These are phyloP conservation scores for Tylopilus balloui DNA, from an alignment of 768 basidiomycete species.

Conservation along the genomic window DNA sequence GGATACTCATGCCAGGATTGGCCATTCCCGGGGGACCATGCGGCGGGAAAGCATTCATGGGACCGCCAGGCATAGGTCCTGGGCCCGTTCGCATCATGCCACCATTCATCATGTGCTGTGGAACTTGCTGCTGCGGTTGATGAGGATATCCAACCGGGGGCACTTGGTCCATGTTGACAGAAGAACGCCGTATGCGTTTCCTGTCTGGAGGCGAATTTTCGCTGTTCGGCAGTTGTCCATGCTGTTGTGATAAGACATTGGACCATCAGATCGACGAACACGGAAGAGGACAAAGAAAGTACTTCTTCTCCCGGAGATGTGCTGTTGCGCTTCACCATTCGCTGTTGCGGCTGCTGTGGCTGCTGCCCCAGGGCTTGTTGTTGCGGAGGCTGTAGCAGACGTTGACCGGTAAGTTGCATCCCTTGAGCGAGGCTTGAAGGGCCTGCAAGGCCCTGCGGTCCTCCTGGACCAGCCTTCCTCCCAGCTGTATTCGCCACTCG, in stretches of 20 bases:
- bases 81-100: slow-evolving; percentile 37
- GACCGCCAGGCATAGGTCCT: slow-evolving; percentile 31
- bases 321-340: slow-evolving; percentile 48
- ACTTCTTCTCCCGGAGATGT: slow-evolving; percentile 64
- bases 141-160: slow-evolving; percentile 34
- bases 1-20: slow-evolving; percentile 32
- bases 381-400: slow-evolving; percentile 25
- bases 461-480: slow-evolving; percentile 30
- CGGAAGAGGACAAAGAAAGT: slow-evolving; percentile 9
- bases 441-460: slow-evolving; percentile 24
- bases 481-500: slow-evolving; percentile 13
- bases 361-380: slow-evolving; percentile 27
- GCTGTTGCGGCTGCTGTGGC: slow-evolving; percentile 19
- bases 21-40: slow-evolving; percentile 30
- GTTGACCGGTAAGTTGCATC: slow-evolving; percentile 45
- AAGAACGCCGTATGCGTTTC: slow-evolving; percentile 51
- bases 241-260: slow-evolving; percentile 27
- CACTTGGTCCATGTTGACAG: slow-evolving; percentile 40
- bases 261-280: slow-evolving; percentile 1
- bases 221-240: slow-evolving; percentile 44
- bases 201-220: slow-evolving; percentile 55
- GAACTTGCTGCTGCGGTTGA: slow-evolving; percentile 32
- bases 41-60: slow-evolving; percentile 32
- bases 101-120: slow-evolving; percentile 38
- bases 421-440: slow-evolving; percentile 25